These are phyloP conservation scores for Tripterygium wilfordii DNA, from an alignment of 177 flowering plant species.

Conservation along the genomic window DNA sequence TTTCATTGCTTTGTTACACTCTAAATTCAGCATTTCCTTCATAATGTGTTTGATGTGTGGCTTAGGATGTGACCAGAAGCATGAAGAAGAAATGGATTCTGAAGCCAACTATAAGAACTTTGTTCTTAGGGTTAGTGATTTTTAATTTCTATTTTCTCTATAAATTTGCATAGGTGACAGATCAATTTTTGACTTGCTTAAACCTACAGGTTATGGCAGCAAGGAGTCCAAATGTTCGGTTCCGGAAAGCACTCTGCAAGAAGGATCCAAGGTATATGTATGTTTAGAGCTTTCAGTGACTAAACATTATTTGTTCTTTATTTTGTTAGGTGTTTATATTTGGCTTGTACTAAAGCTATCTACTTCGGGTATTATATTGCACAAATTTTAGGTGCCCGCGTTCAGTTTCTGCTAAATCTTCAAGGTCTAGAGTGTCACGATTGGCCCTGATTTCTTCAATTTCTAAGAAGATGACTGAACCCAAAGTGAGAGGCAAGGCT, in stretches of 20 bases:
- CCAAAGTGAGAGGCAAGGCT: slow-evolving; percentile 30
- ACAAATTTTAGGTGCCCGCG: slow-evolving; percentile 53
- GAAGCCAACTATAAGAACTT: slow-evolving; percentile 68
- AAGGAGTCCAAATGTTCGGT: slow-evolving; percentile 75
- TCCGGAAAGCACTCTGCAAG: slow-evolving; percentile 37
- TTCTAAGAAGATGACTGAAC: slow-evolving; percentile 37
- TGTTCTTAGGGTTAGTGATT: slow-evolving; percentile 74
- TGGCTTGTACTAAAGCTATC: slow-evolving; percentile 1
- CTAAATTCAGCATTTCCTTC: too few relatives aligned
- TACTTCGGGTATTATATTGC: slow-evolving; percentile 19
- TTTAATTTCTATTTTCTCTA: not conserved
- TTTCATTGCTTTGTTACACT: too few relatives aligned
- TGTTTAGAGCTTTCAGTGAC: not conserved
- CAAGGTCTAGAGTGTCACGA: slow-evolving; percentile 56
- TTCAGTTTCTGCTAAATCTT: slow-evolving; percentile 80
- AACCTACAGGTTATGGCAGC: slow-evolving; percentile 86
- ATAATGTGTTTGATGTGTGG: too few relatives aligned
- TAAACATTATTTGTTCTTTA: not conserved
- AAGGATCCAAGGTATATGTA: slow-evolving; percentile 36
- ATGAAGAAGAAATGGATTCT: slow-evolving; percentile 73
- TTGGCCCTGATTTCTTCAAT: slow-evolving; percentile 47
- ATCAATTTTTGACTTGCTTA: slow-evolving; percentile 3
- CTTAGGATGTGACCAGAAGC: slow-evolving; percentile 86
- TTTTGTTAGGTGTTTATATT: not conserved
- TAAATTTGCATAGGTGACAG: not conserved